phyloP scores from a whole-genome alignment of 2,329 filamentous ascomycete genomes.

The Fusarium setosum region DNA sequence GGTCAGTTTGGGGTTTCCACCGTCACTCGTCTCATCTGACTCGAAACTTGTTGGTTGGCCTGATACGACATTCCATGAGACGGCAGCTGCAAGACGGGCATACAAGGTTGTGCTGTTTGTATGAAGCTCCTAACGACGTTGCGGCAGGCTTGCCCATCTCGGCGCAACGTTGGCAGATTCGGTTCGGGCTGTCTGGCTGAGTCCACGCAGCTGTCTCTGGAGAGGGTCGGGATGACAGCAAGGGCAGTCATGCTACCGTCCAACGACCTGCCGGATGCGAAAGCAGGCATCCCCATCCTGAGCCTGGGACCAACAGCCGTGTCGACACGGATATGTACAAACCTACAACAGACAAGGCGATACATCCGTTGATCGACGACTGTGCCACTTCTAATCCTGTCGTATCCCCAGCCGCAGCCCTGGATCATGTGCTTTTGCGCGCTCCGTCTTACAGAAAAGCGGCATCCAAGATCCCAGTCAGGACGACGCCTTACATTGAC shows the following conservation, averaged over 20 bases:
- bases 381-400: conserved; percentile 24
- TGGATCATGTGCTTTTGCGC: conserved; percentile 20
- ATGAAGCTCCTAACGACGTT: neutral
- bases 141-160: neutral
- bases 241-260: conserved; percentile 3
- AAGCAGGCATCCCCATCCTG: conserved; percentile 8
- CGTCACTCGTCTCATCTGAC: conserved; percentile 16
- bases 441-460: conserved; percentile 9
- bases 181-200: too few relatives aligned
- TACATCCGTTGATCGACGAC: conserved; percentile 30
- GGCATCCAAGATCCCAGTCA: conserved; percentile 9
- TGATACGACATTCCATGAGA: conserved; percentile 16
- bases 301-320: conserved; percentile 12
- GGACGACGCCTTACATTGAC: neutral
- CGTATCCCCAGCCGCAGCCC: conserved; percentile 3
- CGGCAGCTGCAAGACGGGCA: conserved; percentile 4
- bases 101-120: neutral
- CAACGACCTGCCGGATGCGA: conserved; percentile 27
- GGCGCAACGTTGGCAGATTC: neutral
- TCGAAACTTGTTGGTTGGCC: conserved; percentile 1
- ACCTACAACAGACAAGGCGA: conserved; percentile 10
- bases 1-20: conserved; percentile 19
- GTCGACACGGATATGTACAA: conserved; percentile 13
- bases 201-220: neutral
- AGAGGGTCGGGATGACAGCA: conserved; percentile 1